A percentile compares a stretch with the other conserved stretches of the same genome.
Evolutionary conservation across 176 grass and related monocot genomes (phyloP).

Genomic region (Puya raimondii): DNA sequence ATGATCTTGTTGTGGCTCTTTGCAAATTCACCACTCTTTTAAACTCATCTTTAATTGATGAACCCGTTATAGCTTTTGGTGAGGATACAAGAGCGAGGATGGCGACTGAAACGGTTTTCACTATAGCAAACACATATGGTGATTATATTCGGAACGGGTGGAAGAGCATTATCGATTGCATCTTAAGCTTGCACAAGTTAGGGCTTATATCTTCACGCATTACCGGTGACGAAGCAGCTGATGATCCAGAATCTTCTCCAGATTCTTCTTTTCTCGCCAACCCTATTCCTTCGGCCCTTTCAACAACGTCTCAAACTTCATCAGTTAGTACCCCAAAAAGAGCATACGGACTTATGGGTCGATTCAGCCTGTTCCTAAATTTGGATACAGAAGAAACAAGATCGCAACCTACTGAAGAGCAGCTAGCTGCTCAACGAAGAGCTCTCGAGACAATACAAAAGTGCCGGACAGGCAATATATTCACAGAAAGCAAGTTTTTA

Average conservation of each 20-base stretch:
- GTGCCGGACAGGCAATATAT: conserved; percentile 78
- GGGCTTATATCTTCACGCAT: conserved; percentile 61
- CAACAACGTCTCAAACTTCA: conserved; percentile 32
- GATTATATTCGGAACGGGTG: conserved; percentile 75
- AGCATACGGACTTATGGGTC: conserved; percentile 78
- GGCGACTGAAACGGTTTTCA: conserved; percentile 87
- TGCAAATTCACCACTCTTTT: conserved; percentile 87
- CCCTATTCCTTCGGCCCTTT: conserved; percentile 27
- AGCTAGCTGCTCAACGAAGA: conserved; percentile 66
- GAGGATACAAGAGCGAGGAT: conserved; percentile 90
- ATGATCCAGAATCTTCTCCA: conserved; percentile 57
- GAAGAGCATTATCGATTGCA: conserved; percentile 85
- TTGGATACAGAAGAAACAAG: conserved; percentile 73
- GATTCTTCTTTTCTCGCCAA: conserved; percentile 34
- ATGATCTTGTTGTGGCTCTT: conserved; percentile 88
- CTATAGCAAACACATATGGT: conserved; percentile 80
- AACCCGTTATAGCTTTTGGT: conserved; percentile 73
- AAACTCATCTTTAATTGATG: conserved; percentile 52
- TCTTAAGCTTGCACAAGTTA: conserved; percentile 77
- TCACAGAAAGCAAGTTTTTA: conserved; percentile 92
- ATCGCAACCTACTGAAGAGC: conserved; percentile 76
- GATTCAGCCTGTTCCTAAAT: conserved; percentile 80
- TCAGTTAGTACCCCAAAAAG: conserved; percentile 49
- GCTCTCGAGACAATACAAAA: conserved; percentile 74
- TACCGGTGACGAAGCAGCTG: conserved; percentile 39